Base-by-base conservation (phyloP, 2,329 filamentous ascomycete species). In the Beauveria caledonica region DNA sequence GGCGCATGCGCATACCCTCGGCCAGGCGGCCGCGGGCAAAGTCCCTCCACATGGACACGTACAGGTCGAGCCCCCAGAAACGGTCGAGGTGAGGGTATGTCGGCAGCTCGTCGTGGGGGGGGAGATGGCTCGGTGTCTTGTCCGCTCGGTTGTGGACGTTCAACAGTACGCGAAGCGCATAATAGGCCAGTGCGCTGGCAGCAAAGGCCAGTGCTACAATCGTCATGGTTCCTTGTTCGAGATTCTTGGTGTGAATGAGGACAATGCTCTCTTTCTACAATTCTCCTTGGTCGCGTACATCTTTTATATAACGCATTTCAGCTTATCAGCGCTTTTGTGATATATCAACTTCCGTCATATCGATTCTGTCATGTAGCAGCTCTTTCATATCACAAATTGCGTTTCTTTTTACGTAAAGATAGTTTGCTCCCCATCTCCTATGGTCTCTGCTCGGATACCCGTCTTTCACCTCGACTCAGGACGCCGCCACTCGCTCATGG, bases 21-120 rank as follows among this genome's bases (percentile, higher is more conserved):
- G 52, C 45, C 8, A 61, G 45, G 10, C 39, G 27, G 23, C 59
- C 59, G 23, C 51, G 36, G 29, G n/a, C 33, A 25, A 57, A 61
- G 25, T 61, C 59, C 3, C 46, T 45, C 52, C 59, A 61, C 58
- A 60, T 60, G 27, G 19, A 44, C 10, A 60, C 23, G 13, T 51
- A 55, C 17, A 60, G n/a, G 15, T 60, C 58, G 21, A 60, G 52
- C 3, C 52, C 58, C 58, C 58, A 53, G 17, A 60, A 40, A 1
- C 29, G 58, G 1, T 53, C 49, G 5, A 53, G 40, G 33, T 60
- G 58, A 17, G 58, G 58, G 27, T 60, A 60, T 9, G n/a, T 15
- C 5, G 36, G 21, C 17, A 44, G 6, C 10, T 10, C 56, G 36
- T 52, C 46, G 9, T 13, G 7, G 25, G 13, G 6, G 5, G 13